Conservation (phyloP, 805 yeast genomes). For the Saccharomycopsis lassenensis region DNA sequence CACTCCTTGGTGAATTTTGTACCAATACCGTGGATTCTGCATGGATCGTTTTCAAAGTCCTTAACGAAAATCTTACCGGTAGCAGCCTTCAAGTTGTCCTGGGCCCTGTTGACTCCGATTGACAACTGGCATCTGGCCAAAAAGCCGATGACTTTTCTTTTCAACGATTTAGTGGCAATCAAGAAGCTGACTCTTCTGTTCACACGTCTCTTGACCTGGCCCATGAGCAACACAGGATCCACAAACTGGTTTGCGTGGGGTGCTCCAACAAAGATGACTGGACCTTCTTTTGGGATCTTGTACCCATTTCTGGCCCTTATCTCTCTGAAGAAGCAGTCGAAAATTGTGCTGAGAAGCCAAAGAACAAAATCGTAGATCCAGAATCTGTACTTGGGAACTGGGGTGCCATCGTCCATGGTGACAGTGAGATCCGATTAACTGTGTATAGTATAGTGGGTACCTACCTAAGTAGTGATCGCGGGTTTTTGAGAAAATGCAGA, state of each 20-base stretch:
- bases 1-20: conserved; percentile 60
- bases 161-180: conserved; percentile 74
- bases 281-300: conserved; percentile 34
- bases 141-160: conserved; percentile 56
- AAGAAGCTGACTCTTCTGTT: conserved; percentile 67
- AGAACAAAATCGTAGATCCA: conserved; percentile 42
- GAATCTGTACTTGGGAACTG: too few species aligned
- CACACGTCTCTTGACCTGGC: conserved; percentile 59
- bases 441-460: too few species aligned
- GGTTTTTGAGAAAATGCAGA: too few species aligned
- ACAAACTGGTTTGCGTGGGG: conserved; percentile 92
- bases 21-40: conserved; percentile 46
- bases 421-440: too few species aligned
- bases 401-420: too few species aligned
- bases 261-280: conserved; percentile 74
- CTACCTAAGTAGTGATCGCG: too few species aligned
- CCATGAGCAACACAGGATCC: conserved; percentile 72
- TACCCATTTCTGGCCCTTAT: conserved; percentile 83
- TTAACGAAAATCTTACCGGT: conserved; percentile 54
- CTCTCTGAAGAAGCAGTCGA: conserved; percentile 74
- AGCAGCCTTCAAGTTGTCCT: conserved; percentile 66
- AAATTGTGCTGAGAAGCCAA: conserved; percentile 38
- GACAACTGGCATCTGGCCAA: conserved; percentile 67
- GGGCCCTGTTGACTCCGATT: conserved; percentile 89
- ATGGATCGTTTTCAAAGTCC: conserved; percentile 36